Evolutionary conservation across 495 filamentous ascomycete genomes (phyloP), one percentile per base, ranked within the genome.

Genomic region (Lophiostoma macrostomum): DNA sequence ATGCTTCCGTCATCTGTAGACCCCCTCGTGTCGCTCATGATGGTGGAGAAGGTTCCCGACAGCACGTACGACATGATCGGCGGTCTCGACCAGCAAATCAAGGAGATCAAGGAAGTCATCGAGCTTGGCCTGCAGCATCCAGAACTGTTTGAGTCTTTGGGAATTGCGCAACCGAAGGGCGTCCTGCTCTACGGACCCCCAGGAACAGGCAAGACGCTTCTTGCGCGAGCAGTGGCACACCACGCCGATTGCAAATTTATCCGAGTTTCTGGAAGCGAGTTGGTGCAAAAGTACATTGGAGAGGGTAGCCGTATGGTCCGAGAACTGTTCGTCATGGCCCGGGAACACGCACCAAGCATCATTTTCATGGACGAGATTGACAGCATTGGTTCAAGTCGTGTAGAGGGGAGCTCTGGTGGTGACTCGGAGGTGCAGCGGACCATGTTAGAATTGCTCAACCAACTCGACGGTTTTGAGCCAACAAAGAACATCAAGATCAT

Each of bases 331-430:
- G 88, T 97, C 65, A 99, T 99, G 93, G 93, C 93, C 14, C 80
- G 93, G 67, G 93, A 99, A 71, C 94, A 99, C 65, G 94, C 93
- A 0, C 93, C 93, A n/a, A 94, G 88, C 64, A 99, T 99, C 68
- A 99, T 99, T 71, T 99, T 99, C 77, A 99, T 99, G 91, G 93
- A 99, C 73, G 93, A 99, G 70, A 97, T 99, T 73, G 93, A 99
- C 71, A 94, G 88, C 53, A 99, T 99, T 73, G 93, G 94, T 27
- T 95, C 90, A 5, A 95, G 90, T 39, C 87, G 93, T 61, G 95
- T 99, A 55, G 93, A 99, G 60, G 91, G 90, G 1, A 91, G 86
- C 41, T 91, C 88, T 12, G 90, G 90, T 31, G 93, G 94, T 64
- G 93, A 99, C 67, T 95, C 90, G n/a, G 93, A 99, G 71, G 93